Percentiles rank a stretch among this genome's conserved stretches.
phyloP scores from a whole-genome alignment of 169 alveolate genomes.

The Toxoplasma gondii region DNA sequence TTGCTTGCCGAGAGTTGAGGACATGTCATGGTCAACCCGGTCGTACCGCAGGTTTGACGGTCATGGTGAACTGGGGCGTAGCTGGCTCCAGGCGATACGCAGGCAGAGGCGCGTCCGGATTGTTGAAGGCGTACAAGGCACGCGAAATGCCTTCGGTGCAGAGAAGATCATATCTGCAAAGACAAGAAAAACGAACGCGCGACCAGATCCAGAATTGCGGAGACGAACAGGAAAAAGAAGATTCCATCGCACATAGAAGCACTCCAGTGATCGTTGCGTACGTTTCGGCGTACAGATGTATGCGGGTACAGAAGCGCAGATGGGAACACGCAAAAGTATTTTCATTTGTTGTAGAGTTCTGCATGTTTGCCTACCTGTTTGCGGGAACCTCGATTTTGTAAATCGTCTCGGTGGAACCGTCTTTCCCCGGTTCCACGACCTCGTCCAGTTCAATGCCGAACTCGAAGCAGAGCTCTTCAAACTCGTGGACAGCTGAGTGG shows the following conservation, averaged over 20 bases:
- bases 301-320: too few species aligned
- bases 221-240: background rate
- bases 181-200: background rate
- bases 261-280: too few species aligned
- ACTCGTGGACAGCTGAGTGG: constrained; percentile 62
- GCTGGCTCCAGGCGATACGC: constrained; percentile 12
- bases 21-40: too few species aligned
- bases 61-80: constrained; percentile 30
- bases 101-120: constrained; percentile 43
- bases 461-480: constrained; percentile 94
- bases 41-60: background rate
- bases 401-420: constrained; percentile 76
- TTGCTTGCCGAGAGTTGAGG: too few species aligned
- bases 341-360: background rate
- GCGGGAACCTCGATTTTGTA: constrained; percentile 90
- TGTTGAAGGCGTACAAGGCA: constrained; percentile 73
- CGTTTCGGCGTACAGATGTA: too few species aligned
- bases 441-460: constrained; percentile 97
- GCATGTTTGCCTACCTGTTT: constrained; percentile 68
- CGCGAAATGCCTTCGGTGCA: constrained; percentile 91
- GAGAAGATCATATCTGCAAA: constrained; percentile 86
- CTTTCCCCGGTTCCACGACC: constrained; percentile 85
- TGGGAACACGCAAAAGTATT: too few species aligned
- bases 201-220: background rate
- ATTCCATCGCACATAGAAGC: too few species aligned